phyloP scores from a whole-genome alignment of 257 asterid genomes.

The Nicotiana knightiana region DNA sequence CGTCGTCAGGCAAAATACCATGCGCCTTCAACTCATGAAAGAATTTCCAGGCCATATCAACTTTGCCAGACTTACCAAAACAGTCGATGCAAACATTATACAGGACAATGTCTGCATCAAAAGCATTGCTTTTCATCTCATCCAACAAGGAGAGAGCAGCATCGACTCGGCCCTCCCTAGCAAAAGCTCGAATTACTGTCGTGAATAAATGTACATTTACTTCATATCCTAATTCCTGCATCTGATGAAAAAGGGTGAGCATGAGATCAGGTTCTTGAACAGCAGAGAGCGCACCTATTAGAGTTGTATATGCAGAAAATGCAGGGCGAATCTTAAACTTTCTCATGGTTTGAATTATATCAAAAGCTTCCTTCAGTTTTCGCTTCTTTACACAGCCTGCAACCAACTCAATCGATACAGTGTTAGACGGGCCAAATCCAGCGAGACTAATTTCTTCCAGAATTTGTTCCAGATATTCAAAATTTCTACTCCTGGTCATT shows the following conservation, averaged over 20 bases:
- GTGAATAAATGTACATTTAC: constrained; percentile 79
- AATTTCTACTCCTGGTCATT: constrained; percentile 53
- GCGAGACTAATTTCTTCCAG: constrained; percentile 89
- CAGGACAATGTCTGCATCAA: constrained; percentile 78
- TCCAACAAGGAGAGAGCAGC: constrained; percentile 78
- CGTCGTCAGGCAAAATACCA: constrained; percentile 76
- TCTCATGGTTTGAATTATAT: constrained; percentile 74
- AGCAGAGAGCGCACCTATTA: constrained; percentile 72
- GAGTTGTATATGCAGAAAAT: constrained; percentile 89
- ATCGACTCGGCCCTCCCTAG: constrained; percentile 83
- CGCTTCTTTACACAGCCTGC: constrained; percentile 43
- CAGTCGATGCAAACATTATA: constrained; percentile 88
- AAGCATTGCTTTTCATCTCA: constrained; percentile 79
- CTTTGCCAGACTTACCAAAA: constrained; percentile 87
- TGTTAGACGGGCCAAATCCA: constrained; percentile 61
- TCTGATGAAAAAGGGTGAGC: constrained; percentile 73
- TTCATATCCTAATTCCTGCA: constrained; percentile 96
- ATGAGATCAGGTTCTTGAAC: constrained; percentile 61
- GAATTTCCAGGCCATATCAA: constrained; percentile 95
- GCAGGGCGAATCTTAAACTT: constrained; percentile 79
- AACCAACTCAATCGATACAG: constrained; percentile 56
- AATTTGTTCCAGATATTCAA: constrained; percentile 45
- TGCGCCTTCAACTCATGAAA: constrained; percentile 76
- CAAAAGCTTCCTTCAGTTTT: constrained; percentile 57
- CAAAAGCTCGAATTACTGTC: constrained; percentile 68